phyloP scores from a whole-genome alignment of 1,284 basidiomycete genomes.

The Tilletiaria anomala region DNA sequence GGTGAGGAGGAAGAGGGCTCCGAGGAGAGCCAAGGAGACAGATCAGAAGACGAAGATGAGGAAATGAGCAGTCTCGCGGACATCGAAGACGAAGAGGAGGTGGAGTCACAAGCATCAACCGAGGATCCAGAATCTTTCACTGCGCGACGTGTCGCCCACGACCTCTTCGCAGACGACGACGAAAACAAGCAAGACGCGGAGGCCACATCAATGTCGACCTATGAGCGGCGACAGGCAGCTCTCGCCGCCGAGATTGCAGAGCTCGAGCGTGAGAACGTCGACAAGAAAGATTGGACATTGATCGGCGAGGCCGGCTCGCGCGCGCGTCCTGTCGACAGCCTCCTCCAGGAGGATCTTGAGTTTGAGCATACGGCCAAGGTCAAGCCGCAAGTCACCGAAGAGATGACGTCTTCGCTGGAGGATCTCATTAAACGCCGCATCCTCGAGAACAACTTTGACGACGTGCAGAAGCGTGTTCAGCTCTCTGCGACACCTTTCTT shows the following conservation, averaged over 20 bases:
- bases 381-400: conserved; percentile 79
- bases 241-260: conserved; percentile 46
- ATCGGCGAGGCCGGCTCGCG: conserved; percentile 76
- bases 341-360: conserved; percentile 86
- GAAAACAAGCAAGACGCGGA: too few species aligned
- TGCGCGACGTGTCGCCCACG: neutral
- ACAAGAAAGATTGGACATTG: conserved; percentile 69
- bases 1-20: neutral
- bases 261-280: conserved; percentile 47
- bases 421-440: conserved; percentile 84
- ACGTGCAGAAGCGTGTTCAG: conserved; percentile 61
- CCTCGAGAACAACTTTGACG: conserved; percentile 71
- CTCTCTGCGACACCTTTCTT: conserved; percentile 61
- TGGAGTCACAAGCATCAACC: neutral
- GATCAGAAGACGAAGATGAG: too few species aligned
- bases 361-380: conserved; percentile 78
- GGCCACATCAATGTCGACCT: too few species aligned
- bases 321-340: conserved; percentile 72
- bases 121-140: too few species aligned
- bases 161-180: neutral
- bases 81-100: neutral
- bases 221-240: conserved; percentile 44
- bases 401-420: conserved; percentile 66
- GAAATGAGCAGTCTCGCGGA: too few species aligned
- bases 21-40: neutral